These are phyloP conservation scores for Dothidotthia symphoricarpi DNA, from an alignment of 2,329 filamentous ascomycete species.

Conservation along the genomic window DNA sequence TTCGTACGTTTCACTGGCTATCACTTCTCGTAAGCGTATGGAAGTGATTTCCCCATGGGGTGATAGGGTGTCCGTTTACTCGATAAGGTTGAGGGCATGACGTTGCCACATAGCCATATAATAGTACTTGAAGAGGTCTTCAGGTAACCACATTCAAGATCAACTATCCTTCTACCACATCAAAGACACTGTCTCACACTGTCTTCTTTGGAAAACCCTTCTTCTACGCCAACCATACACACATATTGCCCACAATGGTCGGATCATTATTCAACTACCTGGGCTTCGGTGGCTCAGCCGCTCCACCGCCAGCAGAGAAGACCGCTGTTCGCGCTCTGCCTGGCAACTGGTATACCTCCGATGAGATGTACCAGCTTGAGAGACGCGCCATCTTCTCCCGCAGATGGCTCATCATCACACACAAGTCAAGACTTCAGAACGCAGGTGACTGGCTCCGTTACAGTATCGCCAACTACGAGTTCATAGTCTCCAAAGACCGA, in stretches of 20 bases:
- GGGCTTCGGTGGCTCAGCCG: conserved; percentile 21
- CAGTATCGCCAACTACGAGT: conserved; percentile 46
- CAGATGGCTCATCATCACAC: conserved; percentile 57
- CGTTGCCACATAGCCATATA: conserved; percentile 17
- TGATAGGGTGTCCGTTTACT: conserved; percentile 21
- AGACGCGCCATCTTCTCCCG: conserved; percentile 54
- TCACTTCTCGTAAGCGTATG: conserved; percentile 17
- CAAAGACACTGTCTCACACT: too few relatives aligned
- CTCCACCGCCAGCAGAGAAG: conserved; percentile 17
- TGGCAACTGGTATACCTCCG: conserved; percentile 42
- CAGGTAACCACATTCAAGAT: conserved; percentile 6
- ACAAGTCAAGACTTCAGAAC: conserved; percentile 52
- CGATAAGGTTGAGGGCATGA: conserved; percentile 26
- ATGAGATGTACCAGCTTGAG: conserved; percentile 49
- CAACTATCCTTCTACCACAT: conserved; percentile 7
- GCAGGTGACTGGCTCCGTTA: conserved; percentile 58
- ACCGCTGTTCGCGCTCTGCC: conserved; percentile 45
- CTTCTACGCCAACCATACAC: too few relatives aligned
- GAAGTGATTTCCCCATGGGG: conserved; percentile 33
- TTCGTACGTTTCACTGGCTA: conserved; percentile 23
- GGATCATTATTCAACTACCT: conserved; percentile 30
- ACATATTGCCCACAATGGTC: conserved; percentile 15
- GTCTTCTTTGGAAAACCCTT: too few relatives aligned
- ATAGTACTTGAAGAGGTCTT: conserved; percentile 12
- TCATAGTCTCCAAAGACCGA: conserved; percentile 39